Conservation (phyloP, 1,284 basidiomycete species). For the Somion occarium region DNA sequence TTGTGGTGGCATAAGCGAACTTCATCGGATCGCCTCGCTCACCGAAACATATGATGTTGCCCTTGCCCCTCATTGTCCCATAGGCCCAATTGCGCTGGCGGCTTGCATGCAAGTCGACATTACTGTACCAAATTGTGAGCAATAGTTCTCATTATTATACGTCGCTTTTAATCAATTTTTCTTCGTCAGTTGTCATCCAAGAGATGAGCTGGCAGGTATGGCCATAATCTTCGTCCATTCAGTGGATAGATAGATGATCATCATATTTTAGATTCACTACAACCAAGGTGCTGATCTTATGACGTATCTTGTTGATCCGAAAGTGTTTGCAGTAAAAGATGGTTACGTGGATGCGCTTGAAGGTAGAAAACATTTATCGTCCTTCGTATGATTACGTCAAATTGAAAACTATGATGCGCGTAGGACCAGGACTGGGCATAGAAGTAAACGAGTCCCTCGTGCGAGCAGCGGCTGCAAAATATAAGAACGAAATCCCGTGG, state of each 20-base stretch:
- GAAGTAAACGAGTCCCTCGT: slow-evolving; percentile 65
- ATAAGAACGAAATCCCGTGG: slow-evolving; percentile 39
- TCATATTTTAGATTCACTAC: slow-evolving; percentile 58
- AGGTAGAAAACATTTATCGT: slow-evolving; percentile 26
- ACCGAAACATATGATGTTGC: slow-evolving; percentile 67
- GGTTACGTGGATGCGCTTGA: slow-evolving; percentile 55
- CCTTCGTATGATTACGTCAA: not conserved
- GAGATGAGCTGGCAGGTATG: slow-evolving; percentile 63
- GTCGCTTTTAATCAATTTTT: too few species aligned
- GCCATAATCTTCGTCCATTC: not conserved
- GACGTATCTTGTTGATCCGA: slow-evolving; percentile 56
- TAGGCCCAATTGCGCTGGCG: slow-evolving; percentile 71
- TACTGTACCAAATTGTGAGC: slow-evolving; percentile 50
- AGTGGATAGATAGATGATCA: not conserved
- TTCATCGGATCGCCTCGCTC: slow-evolving; percentile 63
- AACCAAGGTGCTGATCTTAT: slow-evolving; percentile 68
- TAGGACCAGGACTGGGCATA: slow-evolving; percentile 66
- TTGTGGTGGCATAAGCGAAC: slow-evolving; percentile 72
- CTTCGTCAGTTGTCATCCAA: slow-evolving; percentile 61
- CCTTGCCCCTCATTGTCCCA: slow-evolving; percentile 57
- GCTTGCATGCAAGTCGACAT: slow-evolving; percentile 61
- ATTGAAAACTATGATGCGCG: not conserved
- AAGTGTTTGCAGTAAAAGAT: slow-evolving; percentile 57
- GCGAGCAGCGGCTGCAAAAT: slow-evolving; percentile 38
- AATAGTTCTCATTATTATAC: not conserved